These are phyloP conservation scores for Colletotrichum chlorophyti DNA, from an alignment of 2,329 filamentous ascomycete species.

Conservation along the genomic window DNA sequence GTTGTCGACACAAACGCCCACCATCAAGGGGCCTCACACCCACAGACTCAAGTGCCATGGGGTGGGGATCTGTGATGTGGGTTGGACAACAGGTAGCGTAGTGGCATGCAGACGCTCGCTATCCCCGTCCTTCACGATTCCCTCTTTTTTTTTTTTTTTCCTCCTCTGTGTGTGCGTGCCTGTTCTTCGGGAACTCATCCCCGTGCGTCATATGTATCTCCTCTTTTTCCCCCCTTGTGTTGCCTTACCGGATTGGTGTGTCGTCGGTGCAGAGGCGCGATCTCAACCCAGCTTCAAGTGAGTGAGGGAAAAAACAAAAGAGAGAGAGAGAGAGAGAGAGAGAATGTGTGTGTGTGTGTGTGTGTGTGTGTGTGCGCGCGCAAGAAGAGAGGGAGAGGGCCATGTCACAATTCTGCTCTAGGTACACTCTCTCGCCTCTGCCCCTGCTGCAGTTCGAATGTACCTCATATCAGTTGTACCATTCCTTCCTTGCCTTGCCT, in stretches of 20 bases:
- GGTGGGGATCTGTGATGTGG: background rate
- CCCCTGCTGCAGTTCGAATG: slow-evolving; percentile 20
- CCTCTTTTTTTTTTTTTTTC: background rate
- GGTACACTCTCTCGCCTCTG: slow-evolving; percentile 23
- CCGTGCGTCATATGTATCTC: background rate
- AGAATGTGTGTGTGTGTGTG: too few species aligned
- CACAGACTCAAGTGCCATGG: slow-evolving; percentile 15
- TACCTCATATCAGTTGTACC: too few species aligned
- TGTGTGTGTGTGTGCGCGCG: too few species aligned
- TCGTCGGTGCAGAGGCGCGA: slow-evolving; percentile 18
- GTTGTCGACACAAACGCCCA: too few species aligned
- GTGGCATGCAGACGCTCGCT: too few species aligned
- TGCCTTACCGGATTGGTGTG: slow-evolving; percentile 22
- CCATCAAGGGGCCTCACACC: background rate
- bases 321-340: too few species aligned
- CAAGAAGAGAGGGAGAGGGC: background rate
- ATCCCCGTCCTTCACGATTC: background rate
- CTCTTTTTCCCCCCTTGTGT: background rate
- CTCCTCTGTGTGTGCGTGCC: background rate
- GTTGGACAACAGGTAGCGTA: background rate
- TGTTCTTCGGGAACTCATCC: too few species aligned
- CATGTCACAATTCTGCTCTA: slow-evolving; percentile 16
- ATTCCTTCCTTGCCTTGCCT: too few species aligned
- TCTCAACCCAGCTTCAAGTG: slow-evolving; percentile 15
- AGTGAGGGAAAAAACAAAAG: too few species aligned